Conservation (phyloP, 1,284 basidiomycete species). For the Rhodofomes roseus region DNA sequence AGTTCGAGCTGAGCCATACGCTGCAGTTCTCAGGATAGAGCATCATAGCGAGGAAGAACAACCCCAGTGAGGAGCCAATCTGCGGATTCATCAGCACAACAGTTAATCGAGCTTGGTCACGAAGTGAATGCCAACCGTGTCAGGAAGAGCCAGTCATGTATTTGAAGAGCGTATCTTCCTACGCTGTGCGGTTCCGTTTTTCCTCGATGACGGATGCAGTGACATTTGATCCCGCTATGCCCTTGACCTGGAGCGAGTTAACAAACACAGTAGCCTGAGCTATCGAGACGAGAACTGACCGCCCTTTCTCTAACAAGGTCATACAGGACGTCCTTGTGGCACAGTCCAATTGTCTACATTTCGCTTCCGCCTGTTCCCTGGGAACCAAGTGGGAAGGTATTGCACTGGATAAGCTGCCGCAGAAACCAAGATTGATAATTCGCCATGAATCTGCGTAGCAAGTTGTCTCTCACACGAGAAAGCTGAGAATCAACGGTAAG, state of each 20-base stretch:
- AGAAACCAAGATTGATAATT: too few species aligned
- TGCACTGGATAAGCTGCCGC: too few species aligned
- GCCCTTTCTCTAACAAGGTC: background rate
- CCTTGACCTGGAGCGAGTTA: background rate
- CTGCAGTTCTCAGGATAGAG: conserved; percentile 24
- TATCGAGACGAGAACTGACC: background rate
- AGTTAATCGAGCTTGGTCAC: too few species aligned
- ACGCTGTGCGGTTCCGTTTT: background rate
- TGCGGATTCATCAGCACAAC: background rate
- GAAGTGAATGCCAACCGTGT: too few species aligned
- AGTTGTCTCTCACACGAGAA: too few species aligned
- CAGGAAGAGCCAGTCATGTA: background rate
- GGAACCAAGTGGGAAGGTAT: conserved; percentile 8
- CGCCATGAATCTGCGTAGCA: too few species aligned
- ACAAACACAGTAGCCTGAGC: background rate
- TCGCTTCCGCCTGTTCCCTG: conserved; percentile 6
- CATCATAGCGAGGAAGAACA: conserved; percentile 25
- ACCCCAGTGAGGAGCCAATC: background rate
- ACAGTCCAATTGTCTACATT: conserved; percentile 9
- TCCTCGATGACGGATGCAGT: background rate
- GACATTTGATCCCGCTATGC: background rate
- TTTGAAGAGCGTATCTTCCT: background rate
- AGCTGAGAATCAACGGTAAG: too few species aligned
- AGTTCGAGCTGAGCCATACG: conserved; percentile 21
- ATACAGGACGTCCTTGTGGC: background rate